These are phyloP conservation scores for Pleurotus salmoneostramineus DNA, from an alignment of 768 basidiomycete species.

Conservation along the genomic window DNA sequence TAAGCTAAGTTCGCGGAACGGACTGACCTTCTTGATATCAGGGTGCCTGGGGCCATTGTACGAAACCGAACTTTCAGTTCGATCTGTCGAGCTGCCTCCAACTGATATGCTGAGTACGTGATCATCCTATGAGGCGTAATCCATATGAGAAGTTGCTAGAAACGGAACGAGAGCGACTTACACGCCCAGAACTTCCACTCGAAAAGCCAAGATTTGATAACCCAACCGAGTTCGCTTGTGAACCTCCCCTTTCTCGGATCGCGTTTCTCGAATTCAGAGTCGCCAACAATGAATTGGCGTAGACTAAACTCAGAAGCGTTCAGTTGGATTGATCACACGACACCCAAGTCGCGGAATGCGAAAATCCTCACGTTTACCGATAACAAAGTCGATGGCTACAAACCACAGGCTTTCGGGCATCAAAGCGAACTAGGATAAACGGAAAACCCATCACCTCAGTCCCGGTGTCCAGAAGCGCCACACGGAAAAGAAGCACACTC, in stretches of 20 bases:
- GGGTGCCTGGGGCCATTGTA: not conserved
- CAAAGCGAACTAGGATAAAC: slow-evolving; percentile 20
- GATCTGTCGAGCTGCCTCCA: not conserved
- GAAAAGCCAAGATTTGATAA: not conserved
- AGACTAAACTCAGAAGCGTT: slow-evolving; percentile 23
- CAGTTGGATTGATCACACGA: not conserved
- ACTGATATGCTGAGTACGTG: not conserved
- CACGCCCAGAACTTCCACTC: not conserved
- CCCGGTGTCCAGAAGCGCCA: slow-evolving; percentile 24
- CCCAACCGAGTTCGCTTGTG: not conserved
- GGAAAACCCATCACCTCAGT: slow-evolving; percentile 30
- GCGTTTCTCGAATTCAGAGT: slow-evolving; percentile 33
- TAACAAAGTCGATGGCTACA: slow-evolving; percentile 37
- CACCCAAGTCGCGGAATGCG: no score
- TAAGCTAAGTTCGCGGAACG: no score
- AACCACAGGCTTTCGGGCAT: slow-evolving; percentile 32
- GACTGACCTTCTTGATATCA: not conserved
- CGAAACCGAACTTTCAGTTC: not conserved
- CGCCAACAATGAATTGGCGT: slow-evolving; percentile 43
- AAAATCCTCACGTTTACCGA: slow-evolving; percentile 37
- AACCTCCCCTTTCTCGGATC: slow-evolving; percentile 15
- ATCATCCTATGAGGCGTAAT: not conserved
- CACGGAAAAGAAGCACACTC: slow-evolving; percentile 5
- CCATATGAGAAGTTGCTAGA: not conserved
- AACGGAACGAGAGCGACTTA: not conserved